phyloP scores from a whole-genome alignment of 2,329 filamentous ascomycete species.

The Colletotrichum viniferum region DNA sequence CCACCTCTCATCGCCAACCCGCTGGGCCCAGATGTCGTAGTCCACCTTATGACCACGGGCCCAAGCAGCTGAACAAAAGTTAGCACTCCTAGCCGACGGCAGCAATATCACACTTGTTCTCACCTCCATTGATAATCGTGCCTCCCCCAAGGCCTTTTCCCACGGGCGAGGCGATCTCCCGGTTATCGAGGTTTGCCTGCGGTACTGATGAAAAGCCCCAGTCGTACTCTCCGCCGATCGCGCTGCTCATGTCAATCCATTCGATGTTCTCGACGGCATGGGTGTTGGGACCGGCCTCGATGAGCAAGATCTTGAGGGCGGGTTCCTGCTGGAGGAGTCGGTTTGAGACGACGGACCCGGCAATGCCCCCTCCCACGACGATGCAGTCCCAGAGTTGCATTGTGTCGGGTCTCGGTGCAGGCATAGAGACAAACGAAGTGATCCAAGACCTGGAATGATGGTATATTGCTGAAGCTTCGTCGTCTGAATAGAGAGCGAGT shows the following conservation, averaged over 20 bases:
- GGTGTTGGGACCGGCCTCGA: constrained; percentile 40
- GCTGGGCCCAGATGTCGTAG: constrained; percentile 47
- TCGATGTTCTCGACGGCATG: constrained; percentile 27
- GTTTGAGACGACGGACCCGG: constrained; percentile 38
- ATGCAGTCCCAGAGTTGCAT: constrained; percentile 34
- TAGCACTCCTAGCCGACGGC: too few relatives aligned
- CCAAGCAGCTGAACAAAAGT: constrained; percentile 46
- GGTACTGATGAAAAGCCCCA: constrained; percentile 38
- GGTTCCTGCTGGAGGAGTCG: constrained; percentile 29
- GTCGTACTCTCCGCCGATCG: constrained; percentile 32
- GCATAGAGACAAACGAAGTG: accelerated
- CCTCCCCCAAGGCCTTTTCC: constrained; percentile 46
- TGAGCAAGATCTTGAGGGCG: constrained; percentile 35
- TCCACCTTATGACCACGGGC: constrained; percentile 48
- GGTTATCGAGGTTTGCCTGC: constrained; percentile 27
- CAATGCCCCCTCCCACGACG: constrained; percentile 40
- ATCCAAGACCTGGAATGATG: accelerated
- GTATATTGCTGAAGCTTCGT: neutral
- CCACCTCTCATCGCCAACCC: constrained; percentile 43
- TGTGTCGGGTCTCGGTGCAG: accelerated
- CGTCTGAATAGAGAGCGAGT: too few relatives aligned
- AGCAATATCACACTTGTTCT: too few relatives aligned
- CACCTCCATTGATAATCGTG: constrained; percentile 42
- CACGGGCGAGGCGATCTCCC: constrained; percentile 28
- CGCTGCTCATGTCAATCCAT: constrained; percentile 28